phyloP scores from a whole-genome alignment of 129 eudicot genomes.

The Centella asiatica region DNA sequence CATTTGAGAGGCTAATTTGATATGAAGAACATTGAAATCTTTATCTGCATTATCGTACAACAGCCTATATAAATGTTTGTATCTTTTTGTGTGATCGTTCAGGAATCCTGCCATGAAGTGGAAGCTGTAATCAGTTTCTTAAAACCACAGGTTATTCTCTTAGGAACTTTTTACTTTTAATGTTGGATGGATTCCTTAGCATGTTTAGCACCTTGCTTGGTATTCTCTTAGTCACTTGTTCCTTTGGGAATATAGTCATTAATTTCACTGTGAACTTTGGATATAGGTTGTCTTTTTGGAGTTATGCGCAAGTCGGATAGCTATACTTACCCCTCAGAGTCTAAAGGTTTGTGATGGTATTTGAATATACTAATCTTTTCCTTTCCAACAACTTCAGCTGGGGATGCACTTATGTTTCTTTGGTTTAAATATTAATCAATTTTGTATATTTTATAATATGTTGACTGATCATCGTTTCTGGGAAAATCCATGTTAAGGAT shows the following conservation, averaged over 20 bases:
- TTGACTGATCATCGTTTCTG: too few species aligned
- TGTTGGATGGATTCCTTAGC: slow-evolving; percentile 19
- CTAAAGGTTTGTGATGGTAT: slow-evolving; percentile 45
- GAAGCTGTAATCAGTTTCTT: slow-evolving; percentile 75
- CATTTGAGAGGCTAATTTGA: too few species aligned
- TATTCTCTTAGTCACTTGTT: slow-evolving; percentile 12
- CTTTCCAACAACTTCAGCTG: too few species aligned
- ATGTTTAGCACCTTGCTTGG: slow-evolving; percentile 1
- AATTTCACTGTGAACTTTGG: slow-evolving; percentile 12
- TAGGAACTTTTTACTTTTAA: slow-evolving; percentile 20
- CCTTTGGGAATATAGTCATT: slow-evolving; percentile 1
- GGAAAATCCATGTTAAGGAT: too few species aligned
- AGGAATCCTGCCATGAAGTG: slow-evolving; percentile 98
- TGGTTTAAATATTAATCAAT: too few species aligned
- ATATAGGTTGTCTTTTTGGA: slow-evolving; percentile 90
- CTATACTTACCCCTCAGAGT: slow-evolving; percentile 74
- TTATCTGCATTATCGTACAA: too few species aligned
- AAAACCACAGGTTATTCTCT: slow-evolving; percentile 99
- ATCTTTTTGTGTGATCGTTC: too few species aligned
- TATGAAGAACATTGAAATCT: too few species aligned
- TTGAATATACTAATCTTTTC: not conserved
- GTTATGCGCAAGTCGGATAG: slow-evolving; percentile 77
- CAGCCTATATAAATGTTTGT: too few species aligned
- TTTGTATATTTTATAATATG: too few species aligned
- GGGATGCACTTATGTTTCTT: too few species aligned